Evolutionary conservation across 2,329 filamentous ascomycete species (phyloP).

Genomic region (Rutstroemia sp.): DNA sequence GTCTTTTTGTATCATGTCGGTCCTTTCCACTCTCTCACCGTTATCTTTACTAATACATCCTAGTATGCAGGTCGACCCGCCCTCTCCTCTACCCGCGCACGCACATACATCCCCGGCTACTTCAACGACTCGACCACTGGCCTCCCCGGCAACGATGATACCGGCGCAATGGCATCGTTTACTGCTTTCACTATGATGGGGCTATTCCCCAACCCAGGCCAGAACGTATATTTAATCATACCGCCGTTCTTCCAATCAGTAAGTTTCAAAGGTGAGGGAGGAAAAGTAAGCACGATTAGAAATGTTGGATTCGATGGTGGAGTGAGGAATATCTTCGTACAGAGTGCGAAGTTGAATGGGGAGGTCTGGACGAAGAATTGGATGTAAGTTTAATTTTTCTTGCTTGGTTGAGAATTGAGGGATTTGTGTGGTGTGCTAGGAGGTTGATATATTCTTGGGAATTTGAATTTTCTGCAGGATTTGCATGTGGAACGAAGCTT

Average conservation of each 20-base stretch:
- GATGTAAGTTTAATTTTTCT: slow-evolving; percentile 33
- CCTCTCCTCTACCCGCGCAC: slow-evolving; percentile 43
- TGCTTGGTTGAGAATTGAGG: background rate
- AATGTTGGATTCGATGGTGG: slow-evolving; percentile 54
- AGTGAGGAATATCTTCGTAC: slow-evolving; percentile 54
- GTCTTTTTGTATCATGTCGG: slow-evolving; percentile 56
- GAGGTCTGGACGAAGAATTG: slow-evolving; percentile 54
- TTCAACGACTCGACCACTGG: slow-evolving; percentile 53
- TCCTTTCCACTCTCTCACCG: background rate
- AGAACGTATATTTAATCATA: slow-evolving; percentile 62
- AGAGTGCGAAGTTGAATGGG: slow-evolving; percentile 55
- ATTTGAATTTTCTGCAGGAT: background rate
- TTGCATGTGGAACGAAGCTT: background rate
- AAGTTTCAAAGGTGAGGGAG: slow-evolving; percentile 49
- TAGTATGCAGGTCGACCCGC: slow-evolving; percentile 48
- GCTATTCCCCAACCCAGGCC: slow-evolving; percentile 60
- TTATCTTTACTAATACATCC: background rate
- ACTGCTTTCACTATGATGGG: slow-evolving; percentile 22
- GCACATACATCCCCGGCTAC: slow-evolving; percentile 56
- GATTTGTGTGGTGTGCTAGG: background rate
- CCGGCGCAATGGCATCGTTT: slow-evolving; percentile 49
- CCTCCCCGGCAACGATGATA: slow-evolving; percentile 64
- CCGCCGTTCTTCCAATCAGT: slow-evolving; percentile 58
- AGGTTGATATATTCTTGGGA: background rate
- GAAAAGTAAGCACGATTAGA: slow-evolving; percentile 50